A percentile compares a stretch with the other conserved stretches of the same genome.
phyloP scores from a whole-genome alignment of 257 asterid species.

The Rauvolfia tetraphylla region DNA sequence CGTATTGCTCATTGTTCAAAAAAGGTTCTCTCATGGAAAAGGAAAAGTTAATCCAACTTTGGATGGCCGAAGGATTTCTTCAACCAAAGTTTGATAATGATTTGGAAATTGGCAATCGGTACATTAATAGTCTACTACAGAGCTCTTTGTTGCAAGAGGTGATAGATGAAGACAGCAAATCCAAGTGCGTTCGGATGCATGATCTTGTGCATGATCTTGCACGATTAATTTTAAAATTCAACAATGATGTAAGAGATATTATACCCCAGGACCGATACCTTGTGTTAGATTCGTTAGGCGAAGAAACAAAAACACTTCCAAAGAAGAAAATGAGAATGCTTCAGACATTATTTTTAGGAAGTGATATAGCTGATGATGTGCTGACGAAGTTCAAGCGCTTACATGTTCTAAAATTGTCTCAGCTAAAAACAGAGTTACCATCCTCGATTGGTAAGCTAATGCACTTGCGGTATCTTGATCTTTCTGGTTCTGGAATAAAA shows the following conservation, averaged over 20 bases:
- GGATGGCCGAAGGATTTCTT: constrained; percentile 36
- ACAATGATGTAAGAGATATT: background rate
- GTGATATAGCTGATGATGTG: background rate
- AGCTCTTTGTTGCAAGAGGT: constrained; percentile 31
- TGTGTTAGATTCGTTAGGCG: background rate
- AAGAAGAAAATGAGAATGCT: background rate
- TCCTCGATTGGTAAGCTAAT: constrained; percentile 12
- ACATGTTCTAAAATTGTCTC: constrained; percentile 5
- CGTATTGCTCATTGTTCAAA: constrained; percentile 26
- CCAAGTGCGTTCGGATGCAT: constrained; percentile 25
- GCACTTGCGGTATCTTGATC: constrained; percentile 28
- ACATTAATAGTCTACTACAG: constrained; percentile 18
- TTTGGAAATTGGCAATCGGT: constrained; percentile 12
- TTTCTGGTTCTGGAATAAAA: background rate
- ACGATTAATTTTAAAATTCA: constrained; percentile 5
- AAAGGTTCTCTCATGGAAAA: background rate
- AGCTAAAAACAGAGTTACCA: background rate
- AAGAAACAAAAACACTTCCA: too few relatives aligned
- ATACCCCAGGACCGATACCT: background rate
- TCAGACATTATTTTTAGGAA: constrained; percentile 3
- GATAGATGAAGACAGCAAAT: background rate
- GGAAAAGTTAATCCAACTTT: constrained; percentile 19
- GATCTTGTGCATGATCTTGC: constrained; percentile 39
- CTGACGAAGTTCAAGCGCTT: constrained; percentile 16
- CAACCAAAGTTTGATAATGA: background rate